phyloP scores from a whole-genome alignment of 176 grass and related monocot genomes.

The Ampelocalamus luodianensis region DNA sequence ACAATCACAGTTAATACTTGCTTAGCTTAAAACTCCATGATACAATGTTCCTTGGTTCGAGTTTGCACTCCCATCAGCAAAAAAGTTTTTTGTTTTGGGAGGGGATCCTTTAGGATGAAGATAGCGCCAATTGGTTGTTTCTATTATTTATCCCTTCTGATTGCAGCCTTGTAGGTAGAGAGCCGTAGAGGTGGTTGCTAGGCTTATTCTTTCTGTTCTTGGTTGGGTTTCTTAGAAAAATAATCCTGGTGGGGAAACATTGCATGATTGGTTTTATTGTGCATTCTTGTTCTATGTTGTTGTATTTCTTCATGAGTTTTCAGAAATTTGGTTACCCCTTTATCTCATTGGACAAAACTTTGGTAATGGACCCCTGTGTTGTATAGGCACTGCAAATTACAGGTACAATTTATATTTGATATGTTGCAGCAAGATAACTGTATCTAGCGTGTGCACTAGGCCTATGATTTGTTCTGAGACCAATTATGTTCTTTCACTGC shows the following conservation, averaged over 20 bases:
- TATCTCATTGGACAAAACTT: neutral
- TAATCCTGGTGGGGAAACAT: neutral
- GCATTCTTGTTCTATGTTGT: neutral
- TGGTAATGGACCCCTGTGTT: neutral
- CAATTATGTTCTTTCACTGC: constrained; percentile 22
- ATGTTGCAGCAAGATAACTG: constrained; percentile 10
- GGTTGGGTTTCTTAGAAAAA: constrained; percentile 38
- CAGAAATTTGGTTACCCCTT: neutral
- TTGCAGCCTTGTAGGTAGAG: constrained; percentile 31
- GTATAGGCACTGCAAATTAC: neutral
- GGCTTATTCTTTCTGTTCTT: constrained; percentile 58
- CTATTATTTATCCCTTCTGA: constrained; percentile 13
- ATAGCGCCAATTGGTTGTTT: constrained; percentile 30
- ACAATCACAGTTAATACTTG: too few species aligned
- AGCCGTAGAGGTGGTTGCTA: constrained; percentile 42
- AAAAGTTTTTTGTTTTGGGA: constrained; percentile 25
- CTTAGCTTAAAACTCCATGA: too few species aligned
- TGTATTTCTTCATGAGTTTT: neutral
- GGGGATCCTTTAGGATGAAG: constrained; percentile 44
- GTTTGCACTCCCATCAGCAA: constrained; percentile 11
- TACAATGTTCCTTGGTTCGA: constrained; percentile 1
- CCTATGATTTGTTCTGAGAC: neutral
- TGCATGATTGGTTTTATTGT: constrained; percentile 23
- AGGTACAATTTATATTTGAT: neutral
- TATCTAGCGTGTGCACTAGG: neutral